Base-by-base conservation (phyloP, 2,329 filamentous ascomycete species). In the Trichoderma sp. region DNA sequence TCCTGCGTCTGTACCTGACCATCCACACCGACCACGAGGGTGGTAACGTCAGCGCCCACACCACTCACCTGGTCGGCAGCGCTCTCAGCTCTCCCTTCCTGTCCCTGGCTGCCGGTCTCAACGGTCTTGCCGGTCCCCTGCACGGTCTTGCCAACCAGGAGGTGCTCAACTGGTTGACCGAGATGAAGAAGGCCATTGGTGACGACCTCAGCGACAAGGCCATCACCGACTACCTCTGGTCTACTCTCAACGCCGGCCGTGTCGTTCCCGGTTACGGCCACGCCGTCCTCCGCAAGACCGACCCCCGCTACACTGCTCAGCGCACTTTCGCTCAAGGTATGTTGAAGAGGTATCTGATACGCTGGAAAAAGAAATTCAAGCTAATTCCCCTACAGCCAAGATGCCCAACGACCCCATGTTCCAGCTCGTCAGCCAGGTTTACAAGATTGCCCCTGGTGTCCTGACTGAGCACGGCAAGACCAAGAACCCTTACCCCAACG, bases 1-100 rank as follows among this genome's bases (percentile, higher is more conserved):
- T 99, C 79, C 93, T 99, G 91, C 94, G 96, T 85, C 90, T 99
- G 77, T 99, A 99, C 91, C 90, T 99, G 80, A 98, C 96, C 86
- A 99, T 99, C 85, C 96, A 99, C 93, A 95, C 96, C 74, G 96
- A 99, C 85, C 96, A 99, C 89, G 96, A 99, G 90, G 96, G 96
- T 87, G 96, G 96, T 78, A 99, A 99, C 85, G 96, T 99, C 86
- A 94, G 90, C 83, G 96, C 96, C 77, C 96, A 99, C 90, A 97
- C 96, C 83, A 98, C 96, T 77, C 96, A 99, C 88, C 88, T 99
- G 83, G 96, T 99, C 79, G 96, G 96, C 84, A 94, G 91, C 81
- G 95, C 96, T 79, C 92, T 99, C 81, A 97, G 93, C 90, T 99
- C 96, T 76, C 95, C 96, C 76, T 97, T 97, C 91, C 92, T 99